Base-by-base conservation (phyloP, 2,329 filamentous ascomycete species). In the Penicillium italicum region DNA sequence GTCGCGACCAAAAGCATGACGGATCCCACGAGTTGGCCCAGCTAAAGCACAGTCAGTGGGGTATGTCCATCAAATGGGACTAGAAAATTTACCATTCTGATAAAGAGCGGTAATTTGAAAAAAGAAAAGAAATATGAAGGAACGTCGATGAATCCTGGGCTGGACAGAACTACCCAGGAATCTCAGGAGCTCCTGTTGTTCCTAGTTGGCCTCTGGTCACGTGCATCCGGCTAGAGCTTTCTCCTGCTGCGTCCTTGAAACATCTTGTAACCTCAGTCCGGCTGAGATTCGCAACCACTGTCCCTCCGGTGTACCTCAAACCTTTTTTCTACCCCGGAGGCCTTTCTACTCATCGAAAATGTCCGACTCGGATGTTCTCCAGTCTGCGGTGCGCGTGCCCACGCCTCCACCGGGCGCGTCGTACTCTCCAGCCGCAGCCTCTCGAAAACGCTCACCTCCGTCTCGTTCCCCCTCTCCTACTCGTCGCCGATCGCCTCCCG, bases 21-120 rank as follows among this genome's bases (percentile, higher is more conserved):
- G 76, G 88, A 82, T 77, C 87, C 87, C 65, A 88, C 82, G 65
- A 89, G 83, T 85, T 90, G 92, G 84, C 96, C 94, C 79, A 97
- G 89, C 94, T 99, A 74, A 43, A 57, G 33, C 26, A 49, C n/a
- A 41, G 37, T 64, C 28, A 64, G 59, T 38, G 10, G 31, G 33
- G 20, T n/a, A 20, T 37, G 11, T 36, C 4, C 31, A 26, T 33
- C 26, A 50, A 45, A 44, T 26, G n/a, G 36, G 18, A 10, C 10
- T 49, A 12, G 11, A 18, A 7, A 46, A 12, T 33, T 60, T 59
- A 70, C 65, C 67, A 69, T 70, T 69, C 54, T 70, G 68, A 64
- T 53, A 59, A 60, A 20, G 51, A 60, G 48, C 38, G 54, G 42
- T 55, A 44, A 30, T 36, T 36, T 20, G n/a, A 8, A 53, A 55